Evolutionary conservation across 352 stramenopile genomes (phyloP), one percentile per base, ranked within the genome.

Genomic region (Nothophytophthora sp.): DNA sequence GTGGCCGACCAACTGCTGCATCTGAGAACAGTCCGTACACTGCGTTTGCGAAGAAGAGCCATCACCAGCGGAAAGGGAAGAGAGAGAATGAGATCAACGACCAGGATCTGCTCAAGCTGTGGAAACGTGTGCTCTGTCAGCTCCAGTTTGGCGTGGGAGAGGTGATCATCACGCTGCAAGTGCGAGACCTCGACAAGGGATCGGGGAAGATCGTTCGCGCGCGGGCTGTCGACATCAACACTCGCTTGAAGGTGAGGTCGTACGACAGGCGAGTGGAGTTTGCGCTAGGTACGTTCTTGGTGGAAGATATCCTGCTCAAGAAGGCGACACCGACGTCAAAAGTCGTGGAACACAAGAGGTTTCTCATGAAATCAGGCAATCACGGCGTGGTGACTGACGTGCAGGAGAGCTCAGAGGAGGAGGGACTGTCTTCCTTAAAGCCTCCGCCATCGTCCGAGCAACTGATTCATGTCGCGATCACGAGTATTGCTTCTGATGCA

Each of bases 221-320:
- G 8, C 71, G 63, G 23, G 76, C 76, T 27, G 48, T 74, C 9
- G 75, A 85, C 35, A 90, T 92, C 27, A 75, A 55, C 28, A 90
- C 79, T 11, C 70, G 76, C 22, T 37, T 92, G 18, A 77, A 77
- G 11, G 58, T 88, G 30, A 67, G 82, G 19, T 81, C 76, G 0
- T 92, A 84, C 24, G 84, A 95, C 36, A 76, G 71, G 32, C 69
- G 67, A 22, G 39, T 92, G 5, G 78, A 88, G 19, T 92, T 95
- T 44, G 75, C 58, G 13, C 62, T 95, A 3, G 84, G 81, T 2
- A 88, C 80, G 9, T 84, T 92, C 32, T 67, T 73, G 3, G 70
- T 92, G 15, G 80, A 92, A 67, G 81, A 95, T 38, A 77, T 83
- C 55, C 30, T 82, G n/a, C 72, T 79, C 15, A 54, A 44, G 2